A percentile compares a stretch with the other conserved stretches of the same genome.
Conservation (phyloP, 2,329 filamentous ascomycete genomes). For the Xylariomycetidae sp. region DNA sequence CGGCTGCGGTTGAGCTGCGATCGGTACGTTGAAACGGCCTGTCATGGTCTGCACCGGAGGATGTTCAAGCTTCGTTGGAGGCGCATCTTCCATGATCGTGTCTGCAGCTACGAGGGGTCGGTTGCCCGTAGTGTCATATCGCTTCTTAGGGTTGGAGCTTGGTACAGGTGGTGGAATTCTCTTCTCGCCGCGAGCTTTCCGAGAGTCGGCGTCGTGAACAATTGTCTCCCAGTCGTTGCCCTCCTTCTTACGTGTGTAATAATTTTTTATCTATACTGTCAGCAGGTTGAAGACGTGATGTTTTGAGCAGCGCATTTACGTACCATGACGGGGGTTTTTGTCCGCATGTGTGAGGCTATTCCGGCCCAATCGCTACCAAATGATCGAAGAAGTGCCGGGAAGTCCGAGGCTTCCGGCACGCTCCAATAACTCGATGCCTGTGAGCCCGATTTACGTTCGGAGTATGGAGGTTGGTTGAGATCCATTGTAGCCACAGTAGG, state of each 20-base stretch:
- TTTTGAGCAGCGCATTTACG: conserved; percentile 22
- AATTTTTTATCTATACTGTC: conserved; percentile 58
- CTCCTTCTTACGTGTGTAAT: conserved; percentile 60
- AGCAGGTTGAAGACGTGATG: background rate
- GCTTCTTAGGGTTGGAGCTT: conserved; percentile 45
- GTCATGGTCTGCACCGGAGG: conserved; percentile 32
- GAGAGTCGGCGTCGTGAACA: conserved; percentile 56
- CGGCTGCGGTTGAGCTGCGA: conserved; percentile 36
- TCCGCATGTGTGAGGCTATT: conserved; percentile 75
- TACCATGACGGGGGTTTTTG: conserved; percentile 85
- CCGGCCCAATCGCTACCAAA: conserved; percentile 76
- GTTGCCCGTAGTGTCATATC: conserved; percentile 41
- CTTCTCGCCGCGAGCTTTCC: conserved; percentile 51
- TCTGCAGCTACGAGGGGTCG: conserved; percentile 49
- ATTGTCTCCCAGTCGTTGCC: conserved; percentile 58
- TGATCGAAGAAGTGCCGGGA: conserved; percentile 64
- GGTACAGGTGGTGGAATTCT: conserved; percentile 57
- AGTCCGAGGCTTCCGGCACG: conserved; percentile 74
- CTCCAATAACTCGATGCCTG: conserved; percentile 84
- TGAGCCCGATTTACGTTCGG: conserved; percentile 47
- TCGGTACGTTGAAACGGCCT: conserved; percentile 40
- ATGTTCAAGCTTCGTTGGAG: conserved; percentile 41
- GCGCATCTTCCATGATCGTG: conserved; percentile 38
- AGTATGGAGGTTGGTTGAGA: conserved; percentile 35
- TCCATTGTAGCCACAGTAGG: conserved; percentile 49